phyloP scores from a whole-genome alignment of 1,139 yeast genomes.

The Yamadazyma conglobata region DNA sequence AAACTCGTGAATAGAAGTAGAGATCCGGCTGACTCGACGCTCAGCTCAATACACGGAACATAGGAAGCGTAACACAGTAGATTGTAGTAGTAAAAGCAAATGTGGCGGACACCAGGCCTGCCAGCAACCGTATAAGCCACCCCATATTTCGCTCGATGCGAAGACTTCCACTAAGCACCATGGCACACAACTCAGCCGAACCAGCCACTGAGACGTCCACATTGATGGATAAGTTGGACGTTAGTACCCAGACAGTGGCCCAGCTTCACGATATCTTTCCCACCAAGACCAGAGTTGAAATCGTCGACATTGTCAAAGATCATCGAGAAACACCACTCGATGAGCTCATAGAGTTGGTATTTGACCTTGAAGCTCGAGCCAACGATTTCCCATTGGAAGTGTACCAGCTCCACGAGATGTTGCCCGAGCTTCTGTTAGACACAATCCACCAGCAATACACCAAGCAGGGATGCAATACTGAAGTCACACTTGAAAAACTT shows the following conservation, averaged over 20 bases:
- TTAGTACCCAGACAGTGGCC: constrained; percentile 1
- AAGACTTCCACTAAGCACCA: no score
- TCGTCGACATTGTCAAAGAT: constrained; percentile 2
- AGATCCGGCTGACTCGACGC: no score
- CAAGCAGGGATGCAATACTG: constrained; percentile 3
- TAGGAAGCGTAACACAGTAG: no score
- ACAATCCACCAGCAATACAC: constrained; percentile 4
- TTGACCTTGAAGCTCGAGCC: background rate
- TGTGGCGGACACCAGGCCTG: no score
- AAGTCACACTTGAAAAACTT: constrained; percentile 4
- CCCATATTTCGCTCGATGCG: no score
- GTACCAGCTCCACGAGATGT: constrained; percentile 10
- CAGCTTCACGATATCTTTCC: constrained; percentile 7
- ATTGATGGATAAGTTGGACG: no score
- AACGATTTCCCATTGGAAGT: constrained; percentile 11
- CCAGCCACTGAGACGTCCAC: no score
- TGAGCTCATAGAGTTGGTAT: constrained; percentile 8
- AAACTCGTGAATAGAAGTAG: no score
- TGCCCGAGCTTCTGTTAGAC: constrained; percentile 7
- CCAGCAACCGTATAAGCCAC: no score
- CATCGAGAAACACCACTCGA: constrained; percentile 5
- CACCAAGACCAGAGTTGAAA: constrained; percentile 1
- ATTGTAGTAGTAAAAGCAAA: no score
- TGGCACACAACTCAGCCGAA: no score
- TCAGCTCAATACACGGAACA: no score